A percentile compares a stretch with the other conserved stretches of the same genome.
phyloP scores from a whole-genome alignment of 164 flowering plant genomes.

The Liquidambar formosana region DNA sequence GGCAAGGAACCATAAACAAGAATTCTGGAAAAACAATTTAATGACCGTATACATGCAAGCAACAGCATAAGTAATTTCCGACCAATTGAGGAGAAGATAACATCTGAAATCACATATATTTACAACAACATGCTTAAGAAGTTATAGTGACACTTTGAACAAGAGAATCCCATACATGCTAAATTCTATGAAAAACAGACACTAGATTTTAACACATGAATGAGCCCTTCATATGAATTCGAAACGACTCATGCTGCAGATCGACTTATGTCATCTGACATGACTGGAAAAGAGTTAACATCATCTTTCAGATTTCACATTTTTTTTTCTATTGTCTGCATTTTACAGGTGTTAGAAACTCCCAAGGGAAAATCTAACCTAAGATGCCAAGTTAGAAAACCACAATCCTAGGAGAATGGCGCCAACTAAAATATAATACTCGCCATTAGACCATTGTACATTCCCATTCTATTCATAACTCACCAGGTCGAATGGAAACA shows the following conservation, averaged over 20 bases:
- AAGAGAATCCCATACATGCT: too few species aligned
- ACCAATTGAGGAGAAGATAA: too few species aligned
- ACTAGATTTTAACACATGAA: background rate
- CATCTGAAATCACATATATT: too few species aligned
- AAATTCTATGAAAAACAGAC: too few species aligned
- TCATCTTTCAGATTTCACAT: background rate
- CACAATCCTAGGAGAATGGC: background rate
- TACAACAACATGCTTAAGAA: too few species aligned
- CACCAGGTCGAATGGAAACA: background rate
- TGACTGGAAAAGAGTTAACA: background rate
- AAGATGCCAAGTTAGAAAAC: constrained; percentile 12
- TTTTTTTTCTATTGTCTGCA: constrained; percentile 2
- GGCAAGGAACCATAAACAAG: too few species aligned
- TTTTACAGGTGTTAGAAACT: constrained; percentile 15
- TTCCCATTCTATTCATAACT: background rate
- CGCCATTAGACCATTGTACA: background rate
- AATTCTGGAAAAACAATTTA: too few species aligned
- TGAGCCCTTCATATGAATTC: background rate
- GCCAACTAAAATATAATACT: background rate
- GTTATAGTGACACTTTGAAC: too few species aligned
- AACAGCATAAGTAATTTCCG: too few species aligned
- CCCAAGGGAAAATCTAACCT: constrained; percentile 15
- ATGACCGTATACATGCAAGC: too few species aligned
- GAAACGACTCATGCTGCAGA: background rate
- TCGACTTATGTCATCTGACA: background rate